Percentiles rank a stretch among this genome's conserved stretches.
Evolutionary conservation across 805 yeast species (phyloP).

Genomic region (Candida caryicola): DNA sequence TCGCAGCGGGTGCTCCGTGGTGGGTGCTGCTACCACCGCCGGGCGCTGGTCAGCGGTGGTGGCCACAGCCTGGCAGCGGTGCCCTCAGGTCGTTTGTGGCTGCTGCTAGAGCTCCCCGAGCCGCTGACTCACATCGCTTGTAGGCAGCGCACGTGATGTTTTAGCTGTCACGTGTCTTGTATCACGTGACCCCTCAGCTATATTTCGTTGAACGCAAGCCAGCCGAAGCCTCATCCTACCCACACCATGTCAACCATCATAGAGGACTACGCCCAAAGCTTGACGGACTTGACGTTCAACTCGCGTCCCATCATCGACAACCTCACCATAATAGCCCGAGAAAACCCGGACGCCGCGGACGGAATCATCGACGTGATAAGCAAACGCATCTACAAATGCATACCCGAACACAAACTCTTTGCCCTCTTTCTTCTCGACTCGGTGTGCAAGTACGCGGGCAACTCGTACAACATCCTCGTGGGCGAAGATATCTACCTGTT

Average conservation of each 20-base stretch:
- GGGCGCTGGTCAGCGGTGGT: too few relatives aligned
- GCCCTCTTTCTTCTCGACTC: slow-evolving; percentile 86
- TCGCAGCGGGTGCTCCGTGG: too few relatives aligned
- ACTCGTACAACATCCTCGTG: slow-evolving; percentile 81
- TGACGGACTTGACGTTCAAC: slow-evolving; percentile 78
- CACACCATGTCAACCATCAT: slow-evolving; percentile 8
- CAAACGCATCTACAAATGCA: slow-evolving; percentile 66
- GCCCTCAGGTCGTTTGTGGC: too few relatives aligned
- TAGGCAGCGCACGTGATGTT: too few relatives aligned
- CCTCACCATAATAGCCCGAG: slow-evolving; percentile 82
- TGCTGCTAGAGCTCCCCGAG: too few relatives aligned
- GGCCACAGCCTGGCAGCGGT: too few relatives aligned
- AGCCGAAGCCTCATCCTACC: too few relatives aligned
- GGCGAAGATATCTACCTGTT: slow-evolving; percentile 66
- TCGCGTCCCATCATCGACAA: slow-evolving; percentile 87
- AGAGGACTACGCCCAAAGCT: slow-evolving; percentile 65
- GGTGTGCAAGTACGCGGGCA: slow-evolving; percentile 84
- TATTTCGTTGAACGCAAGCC: too few relatives aligned
- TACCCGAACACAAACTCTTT: slow-evolving; percentile 81
- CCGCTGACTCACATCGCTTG: too few relatives aligned
- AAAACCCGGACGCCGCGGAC: slow-evolving; percentile 72
- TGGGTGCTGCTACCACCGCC: too few relatives aligned
- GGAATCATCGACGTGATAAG: slow-evolving; percentile 76
- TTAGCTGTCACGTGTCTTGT: not conserved
- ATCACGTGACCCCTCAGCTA: not conserved